Percentiles rank a stretch among this genome's conserved stretches.
Evolutionary conservation across 176 grass and related monocot genomes (phyloP).

Genomic region (Juncus effusus): DNA sequence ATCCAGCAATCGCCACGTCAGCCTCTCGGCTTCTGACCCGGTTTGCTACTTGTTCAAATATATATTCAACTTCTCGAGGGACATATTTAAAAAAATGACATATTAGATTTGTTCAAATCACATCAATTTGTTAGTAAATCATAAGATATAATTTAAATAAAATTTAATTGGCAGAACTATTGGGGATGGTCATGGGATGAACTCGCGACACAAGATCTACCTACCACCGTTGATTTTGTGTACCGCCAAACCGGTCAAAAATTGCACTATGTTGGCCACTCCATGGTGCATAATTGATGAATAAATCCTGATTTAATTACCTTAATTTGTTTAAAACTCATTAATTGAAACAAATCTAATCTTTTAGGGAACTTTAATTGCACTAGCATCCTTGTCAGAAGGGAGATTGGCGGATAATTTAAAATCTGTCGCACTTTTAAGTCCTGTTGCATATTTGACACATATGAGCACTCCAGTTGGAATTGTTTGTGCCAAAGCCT

Average conservation of each 20-base stretch:
- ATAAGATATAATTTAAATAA: neutral
- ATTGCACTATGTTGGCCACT: conserved; percentile 82
- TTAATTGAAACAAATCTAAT: neutral
- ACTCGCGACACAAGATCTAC: conserved; percentile 60
- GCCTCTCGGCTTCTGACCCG: conserved; percentile 33
- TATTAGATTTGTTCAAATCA: neutral
- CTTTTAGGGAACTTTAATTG: conserved; percentile 64
- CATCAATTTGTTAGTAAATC: neutral
- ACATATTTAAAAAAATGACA: neutral
- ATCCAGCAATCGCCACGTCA: conserved; percentile 59
- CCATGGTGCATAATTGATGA: conserved; percentile 40
- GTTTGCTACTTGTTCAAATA: conserved; percentile 23
- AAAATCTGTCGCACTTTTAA: conserved; percentile 65
- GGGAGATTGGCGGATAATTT: conserved; percentile 54
- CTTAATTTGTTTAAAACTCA: conserved; percentile 1
- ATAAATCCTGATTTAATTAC: neutral
- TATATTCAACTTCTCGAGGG: neutral
- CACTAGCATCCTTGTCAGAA: conserved; percentile 73
- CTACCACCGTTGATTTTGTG: conserved; percentile 49
- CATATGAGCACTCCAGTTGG: conserved; percentile 70
- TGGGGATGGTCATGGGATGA: conserved; percentile 98
- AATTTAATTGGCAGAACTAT: conserved; percentile 42
- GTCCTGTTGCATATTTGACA: conserved; percentile 68
- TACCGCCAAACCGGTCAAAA: conserved; percentile 48
- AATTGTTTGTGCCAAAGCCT: conserved; percentile 51